Percentiles rank a stretch among this genome's conserved stretches.
Evolutionary conservation across 345 rosid genomes (phyloP).

Genomic region (Theobroma cacao): DNA sequence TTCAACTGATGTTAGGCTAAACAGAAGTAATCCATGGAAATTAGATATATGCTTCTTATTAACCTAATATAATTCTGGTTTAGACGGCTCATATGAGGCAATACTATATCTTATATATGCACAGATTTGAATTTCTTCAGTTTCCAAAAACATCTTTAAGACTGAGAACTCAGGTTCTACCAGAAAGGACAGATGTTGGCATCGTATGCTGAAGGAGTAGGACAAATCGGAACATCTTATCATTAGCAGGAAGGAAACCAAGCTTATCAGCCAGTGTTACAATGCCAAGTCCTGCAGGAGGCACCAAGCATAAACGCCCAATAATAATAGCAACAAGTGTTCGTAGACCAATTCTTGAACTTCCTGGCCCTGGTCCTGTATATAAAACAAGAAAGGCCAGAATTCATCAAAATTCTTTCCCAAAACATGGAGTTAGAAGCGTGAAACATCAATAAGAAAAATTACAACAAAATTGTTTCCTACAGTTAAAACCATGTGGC

Average conservation of each 20-base stretch:
- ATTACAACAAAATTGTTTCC: neutral
- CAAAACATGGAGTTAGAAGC: neutral
- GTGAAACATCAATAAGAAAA: neutral
- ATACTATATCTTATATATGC: neutral
- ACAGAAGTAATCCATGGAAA: neutral
- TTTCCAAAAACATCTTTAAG: neutral
- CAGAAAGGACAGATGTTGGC: constrained; percentile 98
- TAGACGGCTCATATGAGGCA: neutral
- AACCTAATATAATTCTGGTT: neutral
- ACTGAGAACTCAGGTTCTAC: constrained; percentile 22
- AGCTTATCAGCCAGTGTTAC: constrained; percentile 93
- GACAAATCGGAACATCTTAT: constrained; percentile 94
- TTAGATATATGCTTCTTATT: neutral
- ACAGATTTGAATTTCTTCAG: neutral
- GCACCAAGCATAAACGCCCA: constrained; percentile 77
- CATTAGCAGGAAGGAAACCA: constrained; percentile 91
- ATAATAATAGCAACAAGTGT: constrained; percentile 86
- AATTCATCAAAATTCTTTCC: neutral
- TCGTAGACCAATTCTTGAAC: constrained; percentile 87
- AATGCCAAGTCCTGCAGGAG: constrained; percentile 87
- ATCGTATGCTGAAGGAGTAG: constrained; percentile 89
- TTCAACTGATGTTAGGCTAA: neutral
- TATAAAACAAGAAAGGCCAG: constrained; percentile 11
- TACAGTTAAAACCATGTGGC: neutral
- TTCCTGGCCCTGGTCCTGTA: constrained; percentile 99